phyloP scores from a whole-genome alignment of 2,329 filamentous ascomycete genomes.

The Cordyceps cicadae region DNA sequence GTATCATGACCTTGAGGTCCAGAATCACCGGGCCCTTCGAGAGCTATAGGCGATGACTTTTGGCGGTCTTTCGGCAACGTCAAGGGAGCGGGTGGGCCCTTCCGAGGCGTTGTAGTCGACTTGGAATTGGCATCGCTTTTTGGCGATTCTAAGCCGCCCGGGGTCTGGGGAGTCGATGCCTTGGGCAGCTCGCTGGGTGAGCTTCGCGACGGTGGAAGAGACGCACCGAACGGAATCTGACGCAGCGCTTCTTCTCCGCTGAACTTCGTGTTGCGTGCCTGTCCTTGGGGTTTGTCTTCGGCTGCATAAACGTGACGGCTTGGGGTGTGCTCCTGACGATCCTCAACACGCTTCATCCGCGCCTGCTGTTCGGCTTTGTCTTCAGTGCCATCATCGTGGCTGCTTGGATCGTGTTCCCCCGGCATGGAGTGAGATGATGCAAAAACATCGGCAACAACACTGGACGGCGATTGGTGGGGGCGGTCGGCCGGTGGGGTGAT shows the following conservation, averaged over 20 bases:
- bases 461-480: constrained; percentile 26
- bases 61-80: constrained; percentile 44
- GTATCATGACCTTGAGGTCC: constrained; percentile 81
- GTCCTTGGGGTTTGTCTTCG: constrained; percentile 39
- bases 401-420: too few species aligned
- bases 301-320: constrained; percentile 49
- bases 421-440: constrained; percentile 48
- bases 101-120: constrained; percentile 51
- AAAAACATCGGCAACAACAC: constrained; percentile 43
- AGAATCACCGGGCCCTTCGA: constrained; percentile 51
- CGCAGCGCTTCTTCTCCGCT: constrained; percentile 30
- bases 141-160: constrained; percentile 31
- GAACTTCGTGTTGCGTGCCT: constrained; percentile 34
- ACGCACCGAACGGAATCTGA: constrained; percentile 42
- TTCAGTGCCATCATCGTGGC: too few species aligned
- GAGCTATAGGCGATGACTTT: constrained; percentile 16
- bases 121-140: constrained; percentile 33
- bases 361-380: constrained; percentile 31
- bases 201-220: constrained; percentile 48
- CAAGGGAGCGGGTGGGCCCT: constrained; percentile 77
- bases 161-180: constrained; percentile 44
- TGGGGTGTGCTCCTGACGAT: constrained; percentile 48
- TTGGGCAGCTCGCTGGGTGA: constrained; percentile 44
- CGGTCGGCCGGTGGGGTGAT: constrained; percentile 55
- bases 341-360: too few species aligned